These are phyloP conservation scores for Krasilnikovozyma curviuscula DNA, from an alignment of 768 basidiomycete genomes.

Conservation along the genomic window DNA sequence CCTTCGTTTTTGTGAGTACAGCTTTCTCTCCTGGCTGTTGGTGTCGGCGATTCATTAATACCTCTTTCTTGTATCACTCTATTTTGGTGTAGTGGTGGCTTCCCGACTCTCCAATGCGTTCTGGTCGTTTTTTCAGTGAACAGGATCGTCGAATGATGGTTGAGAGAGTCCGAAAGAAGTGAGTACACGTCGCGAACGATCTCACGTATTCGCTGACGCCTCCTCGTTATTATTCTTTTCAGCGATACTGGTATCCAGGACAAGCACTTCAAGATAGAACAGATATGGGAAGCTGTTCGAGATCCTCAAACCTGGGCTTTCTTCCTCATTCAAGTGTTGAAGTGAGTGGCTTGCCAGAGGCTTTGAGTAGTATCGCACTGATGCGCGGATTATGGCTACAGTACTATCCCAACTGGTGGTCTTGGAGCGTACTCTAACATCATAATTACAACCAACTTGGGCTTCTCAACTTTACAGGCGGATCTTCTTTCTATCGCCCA, in stretches of 20 bases:
- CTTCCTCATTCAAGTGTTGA: constrained; percentile 20
- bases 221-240: too few species aligned
- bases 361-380: too few species aligned
- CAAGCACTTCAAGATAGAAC: constrained; percentile 31
- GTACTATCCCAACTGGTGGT: constrained; percentile 6
- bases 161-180: constrained; percentile 36
- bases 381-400: too few species aligned
- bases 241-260: constrained; percentile 29
- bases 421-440: constrained; percentile 38
- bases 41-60: too few species aligned
- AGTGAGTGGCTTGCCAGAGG: too few species aligned
- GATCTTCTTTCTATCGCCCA: constrained; percentile 32
- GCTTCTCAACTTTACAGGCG: constrained; percentile 35
- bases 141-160: constrained; percentile 28
- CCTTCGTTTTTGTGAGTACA: too few species aligned
- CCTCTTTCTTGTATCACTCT: too few species aligned
- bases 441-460: constrained; percentile 26
- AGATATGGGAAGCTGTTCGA: constrained; percentile 30
- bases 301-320: constrained; percentile 36
- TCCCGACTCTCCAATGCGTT: constrained; percentile 25
- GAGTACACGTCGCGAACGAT: too few species aligned
- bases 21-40: too few species aligned
- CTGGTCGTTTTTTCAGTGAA: constrained; percentile 7
- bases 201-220: too few species aligned
- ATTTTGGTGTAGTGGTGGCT: constrained; percentile 37